Evolutionary conservation across 2,329 filamentous ascomycete species (phyloP), one percentile per base, ranked within the genome.

Genomic region (Curvularia hawaiiensis): DNA sequence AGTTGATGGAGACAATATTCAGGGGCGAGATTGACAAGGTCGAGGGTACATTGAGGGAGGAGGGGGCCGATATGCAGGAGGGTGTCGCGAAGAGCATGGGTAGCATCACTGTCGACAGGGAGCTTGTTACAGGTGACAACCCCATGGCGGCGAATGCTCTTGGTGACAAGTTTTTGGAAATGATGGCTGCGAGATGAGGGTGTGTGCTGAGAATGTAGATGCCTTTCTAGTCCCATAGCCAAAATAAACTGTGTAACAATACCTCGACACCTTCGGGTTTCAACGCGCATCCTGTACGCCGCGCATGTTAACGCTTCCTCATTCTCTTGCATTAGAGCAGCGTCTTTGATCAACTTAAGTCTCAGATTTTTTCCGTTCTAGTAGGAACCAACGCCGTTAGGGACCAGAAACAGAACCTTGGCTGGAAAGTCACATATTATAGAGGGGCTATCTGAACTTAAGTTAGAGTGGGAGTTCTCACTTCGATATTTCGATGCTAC

Each of bases 11-110:
- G 71, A 78, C 68, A n/a, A 61, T 78, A 28, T 50, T 71, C 9
- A 65, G 78, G 5, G 79, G 78, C 0, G 78, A 81, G 63, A 71
- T 81, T 4, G 66, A 75, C 50, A 81, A 79, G 65, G 77, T 79
- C 6, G 80, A 77, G 61, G 69, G 70, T 4, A 66, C 61, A 8
- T 58, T 82, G 53, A 70, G 68, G 18, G 69, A 78, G 22, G 73
- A 74, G 11, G 79, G 80, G 0, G 79, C 77, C 0, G 69, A 77
- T 8, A 81, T 82, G 77, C 71, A 79, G n/a, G 75, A 78, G 54
- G 78, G 78, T 2, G 22, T 71, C 1, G 63, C 67, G 6, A 77
- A 79, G 68, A 77, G 76, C 53, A 40, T 77, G 56, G 79, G 79
- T 0, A 68, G 66, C 18, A 78, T 80, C 5, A 80, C 78, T 0